phyloP scores from a whole-genome alignment of 495 filamentous ascomycete genomes.

The Tuber calosporum region DNA sequence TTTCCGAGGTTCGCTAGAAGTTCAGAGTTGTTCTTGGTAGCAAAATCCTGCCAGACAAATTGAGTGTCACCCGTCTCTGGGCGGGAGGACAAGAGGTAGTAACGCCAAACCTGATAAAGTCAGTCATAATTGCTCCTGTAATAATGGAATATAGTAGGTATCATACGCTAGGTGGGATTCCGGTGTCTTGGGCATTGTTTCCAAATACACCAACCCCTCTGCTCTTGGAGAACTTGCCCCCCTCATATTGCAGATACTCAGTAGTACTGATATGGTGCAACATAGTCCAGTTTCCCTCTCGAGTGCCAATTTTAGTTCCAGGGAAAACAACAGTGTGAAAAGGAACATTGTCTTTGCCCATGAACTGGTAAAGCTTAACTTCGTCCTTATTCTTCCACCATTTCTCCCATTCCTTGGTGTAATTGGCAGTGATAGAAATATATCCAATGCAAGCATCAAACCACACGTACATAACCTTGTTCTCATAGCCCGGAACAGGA shows the following conservation, averaged over 20 bases:
- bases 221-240: constrained; percentile 92
- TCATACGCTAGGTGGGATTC: constrained; percentile 57
- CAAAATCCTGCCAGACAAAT: constrained; percentile 82
- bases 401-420: constrained; percentile 82
- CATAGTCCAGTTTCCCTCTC: constrained; percentile 77
- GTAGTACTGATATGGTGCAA: constrained; percentile 82
- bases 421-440: constrained; percentile 86
- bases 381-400: constrained; percentile 87
- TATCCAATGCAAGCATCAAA: constrained; percentile 98
- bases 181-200: constrained; percentile 77
- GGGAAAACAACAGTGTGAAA: constrained; percentile 96
- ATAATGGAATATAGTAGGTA: background rate
- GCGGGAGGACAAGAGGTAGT: constrained; percentile 80
- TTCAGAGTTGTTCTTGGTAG: constrained; percentile 80
- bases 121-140: background rate
- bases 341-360: constrained; percentile 95
- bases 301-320: constrained; percentile 72
- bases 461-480: constrained; percentile 95
- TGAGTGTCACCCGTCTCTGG: constrained; percentile 85
- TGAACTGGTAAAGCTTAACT: constrained; percentile 90
- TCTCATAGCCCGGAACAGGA: constrained; percentile 57
- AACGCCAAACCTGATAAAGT: constrained; percentile 67
- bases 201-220: constrained; percentile 85
- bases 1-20: constrained; percentile 87
- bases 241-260: constrained; percentile 94